A percentile compares a stretch with the other conserved stretches of the same genome.
Evolutionary conservation across 441 rosid genomes (phyloP).

Genomic region (Brassica hybrid): DNA sequence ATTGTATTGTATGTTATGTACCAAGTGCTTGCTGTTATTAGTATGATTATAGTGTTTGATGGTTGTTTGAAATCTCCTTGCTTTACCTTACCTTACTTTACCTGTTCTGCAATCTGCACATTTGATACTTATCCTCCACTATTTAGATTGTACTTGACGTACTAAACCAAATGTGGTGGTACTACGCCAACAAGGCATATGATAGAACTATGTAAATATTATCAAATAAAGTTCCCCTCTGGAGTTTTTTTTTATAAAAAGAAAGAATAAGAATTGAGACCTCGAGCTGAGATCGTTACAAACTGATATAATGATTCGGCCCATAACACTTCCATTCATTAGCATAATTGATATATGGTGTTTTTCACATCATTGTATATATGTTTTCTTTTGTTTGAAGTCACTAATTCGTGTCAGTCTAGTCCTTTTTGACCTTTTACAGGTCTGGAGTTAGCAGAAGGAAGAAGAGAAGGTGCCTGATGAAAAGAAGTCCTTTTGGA

Average conservation of each 20-base stretch:
- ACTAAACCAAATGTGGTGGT: not conserved
- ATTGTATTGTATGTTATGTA: too few species aligned
- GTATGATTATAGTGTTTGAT: not conserved
- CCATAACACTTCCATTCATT: not conserved
- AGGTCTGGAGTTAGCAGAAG: too few species aligned
- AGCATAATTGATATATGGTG: too few species aligned
- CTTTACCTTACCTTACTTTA: not conserved
- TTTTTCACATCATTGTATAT: too few species aligned
- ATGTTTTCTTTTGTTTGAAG: too few species aligned
- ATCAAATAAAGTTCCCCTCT: conserved; percentile 15
- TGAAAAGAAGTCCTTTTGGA: too few species aligned
- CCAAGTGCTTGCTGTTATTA: too few species aligned
- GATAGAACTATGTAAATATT: conserved; percentile 3
- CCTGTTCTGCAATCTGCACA: not conserved
- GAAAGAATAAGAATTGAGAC: conserved; percentile 40
- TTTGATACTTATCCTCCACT: not conserved
- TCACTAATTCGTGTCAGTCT: too few species aligned
- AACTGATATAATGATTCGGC: conserved; percentile 11
- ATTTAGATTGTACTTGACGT: not conserved
- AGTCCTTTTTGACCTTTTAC: too few species aligned
- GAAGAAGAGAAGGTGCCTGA: too few species aligned
- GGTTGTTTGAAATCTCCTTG: not conserved
- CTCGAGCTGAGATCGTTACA: conserved; percentile 47
- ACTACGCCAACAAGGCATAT: not conserved
- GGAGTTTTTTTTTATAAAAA: not conserved